phyloP scores from a whole-genome alignment of 1,139 yeast species.

The Spathaspora sp. region DNA sequence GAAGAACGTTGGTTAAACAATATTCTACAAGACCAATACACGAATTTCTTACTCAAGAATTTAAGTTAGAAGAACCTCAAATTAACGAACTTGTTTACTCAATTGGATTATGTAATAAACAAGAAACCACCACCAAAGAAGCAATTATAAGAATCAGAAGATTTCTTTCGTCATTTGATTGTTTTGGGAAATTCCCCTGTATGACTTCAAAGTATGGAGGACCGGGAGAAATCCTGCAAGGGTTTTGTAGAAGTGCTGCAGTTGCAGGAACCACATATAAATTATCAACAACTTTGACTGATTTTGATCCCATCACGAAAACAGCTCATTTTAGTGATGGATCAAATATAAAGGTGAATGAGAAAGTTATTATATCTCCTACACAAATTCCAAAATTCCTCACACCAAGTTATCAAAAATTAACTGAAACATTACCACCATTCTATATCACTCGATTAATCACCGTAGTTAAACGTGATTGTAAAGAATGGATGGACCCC shows the following conservation, averaged over 20 bases:
- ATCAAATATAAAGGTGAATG: slow-evolving; percentile 67
- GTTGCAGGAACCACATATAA: slow-evolving; percentile 97
- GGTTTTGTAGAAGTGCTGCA: slow-evolving; percentile 96
- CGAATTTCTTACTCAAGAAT: slow-evolving; percentile 58
- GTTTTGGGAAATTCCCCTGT: slow-evolving; percentile 93
- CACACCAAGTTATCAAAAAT: slow-evolving; percentile 32
- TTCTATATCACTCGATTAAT: slow-evolving; percentile 68
- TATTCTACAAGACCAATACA: slow-evolving; percentile 55
- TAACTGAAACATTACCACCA: slow-evolving; percentile 40
- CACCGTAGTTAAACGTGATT: slow-evolving; percentile 81
- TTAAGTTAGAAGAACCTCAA: slow-evolving; percentile 72
- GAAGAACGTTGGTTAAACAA: slow-evolving; percentile 36
- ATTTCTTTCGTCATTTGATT: slow-evolving; percentile 82
- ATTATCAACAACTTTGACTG: slow-evolving; percentile 62
- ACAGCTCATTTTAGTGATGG: slow-evolving; percentile 79
- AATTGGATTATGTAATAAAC: slow-evolving; percentile 71
- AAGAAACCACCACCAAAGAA: slow-evolving; percentile 62
- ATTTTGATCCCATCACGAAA: slow-evolving; percentile 64
- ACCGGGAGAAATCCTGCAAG: slow-evolving; percentile 94
- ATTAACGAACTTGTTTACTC: slow-evolving; percentile 81
- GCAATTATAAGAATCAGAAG: slow-evolving; percentile 82
- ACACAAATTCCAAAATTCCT: slow-evolving; percentile 62
- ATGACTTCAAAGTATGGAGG: slow-evolving; percentile 93
- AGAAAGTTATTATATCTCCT: slow-evolving; percentile 71
- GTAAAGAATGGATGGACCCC: slow-evolving; percentile 82